phyloP scores from a whole-genome alignment of 1,139 yeast genomes.

The Groenewaldozyma auringiensis region DNA sequence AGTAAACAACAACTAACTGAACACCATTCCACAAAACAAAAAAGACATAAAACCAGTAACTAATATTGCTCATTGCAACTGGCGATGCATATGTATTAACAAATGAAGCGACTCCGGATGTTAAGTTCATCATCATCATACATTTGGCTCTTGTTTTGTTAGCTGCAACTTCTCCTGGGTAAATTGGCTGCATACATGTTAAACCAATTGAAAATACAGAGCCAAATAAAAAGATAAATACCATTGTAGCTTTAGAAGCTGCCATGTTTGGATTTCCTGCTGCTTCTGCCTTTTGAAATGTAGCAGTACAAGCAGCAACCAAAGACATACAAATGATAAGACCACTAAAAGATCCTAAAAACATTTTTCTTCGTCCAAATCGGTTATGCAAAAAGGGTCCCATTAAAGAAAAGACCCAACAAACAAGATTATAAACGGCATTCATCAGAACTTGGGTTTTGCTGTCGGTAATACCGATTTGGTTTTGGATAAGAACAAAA shows the following conservation, averaged over 20 bases:
- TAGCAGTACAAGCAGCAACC: conserved; percentile 16
- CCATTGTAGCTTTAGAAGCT: conserved; percentile 15
- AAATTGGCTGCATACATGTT: conserved; percentile 25
- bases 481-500: conserved; percentile 10
- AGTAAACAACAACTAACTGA: conserved; percentile 28
- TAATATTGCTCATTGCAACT: conserved; percentile 49
- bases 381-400: conserved; percentile 15
- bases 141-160: conserved; percentile 32
- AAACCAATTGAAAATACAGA: conserved; percentile 15
- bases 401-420: conserved; percentile 10
- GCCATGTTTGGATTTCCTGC: conserved; percentile 1
- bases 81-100: conserved; percentile 46
- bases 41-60: conserved; percentile 52
- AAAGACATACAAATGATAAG: conserved; percentile 16
- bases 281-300: conserved; percentile 8
- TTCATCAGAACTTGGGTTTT: conserved; percentile 13
- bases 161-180: conserved; percentile 33
- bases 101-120: conserved; percentile 20
- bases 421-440: conserved; percentile 10
- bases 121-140: conserved; percentile 17
- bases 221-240: conserved; percentile 18
- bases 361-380: conserved; percentile 17
- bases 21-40: conserved; percentile 26
- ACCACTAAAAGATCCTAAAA: conserved; percentile 10
- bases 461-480: conserved; percentile 9